Evolutionary conservation across 2,329 filamentous ascomycete genomes (phyloP), one percentile per base, ranked within the genome.

Genomic region (Cordyceps cicadae): DNA sequence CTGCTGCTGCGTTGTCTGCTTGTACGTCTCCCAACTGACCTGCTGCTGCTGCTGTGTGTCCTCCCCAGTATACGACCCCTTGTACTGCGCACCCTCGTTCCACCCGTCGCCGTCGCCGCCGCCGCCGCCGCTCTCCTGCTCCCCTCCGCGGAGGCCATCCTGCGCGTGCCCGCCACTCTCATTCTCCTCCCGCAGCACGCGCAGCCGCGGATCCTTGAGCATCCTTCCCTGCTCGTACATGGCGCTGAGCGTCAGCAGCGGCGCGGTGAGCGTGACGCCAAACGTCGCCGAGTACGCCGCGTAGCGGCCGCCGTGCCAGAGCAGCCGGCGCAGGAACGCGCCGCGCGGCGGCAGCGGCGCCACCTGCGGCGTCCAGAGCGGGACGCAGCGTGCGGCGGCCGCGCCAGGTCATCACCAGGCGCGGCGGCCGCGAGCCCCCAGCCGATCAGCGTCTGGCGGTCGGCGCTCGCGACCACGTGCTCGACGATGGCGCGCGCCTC

Each of bases 281-380:
- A 63, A 58, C 0, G 67, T 53, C 24, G 67, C 60, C 9, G 66
- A 67, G 67, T 77, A 79, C 11, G 69, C 64, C 1, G 62, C n/a
- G n/a, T 72, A 68, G 2, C 77, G 72, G 15, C 67, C 26, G 14
- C 59, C 43, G 59, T 78, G 75, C 77, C 77, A 79, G 21, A 66
- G 57, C 17, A 46, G 17, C 26, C 54, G 62, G 5, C 74, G 71
- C 0, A n/a, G 45, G 0, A 12, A 51, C 3, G 72, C 73, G 3
- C 63, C 67, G 24, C 4, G 24, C 2, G 72, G 46, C n/a, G 71
- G 34, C 9, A 73, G 72, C 58, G 72, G 66, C 43, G 74, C 54
- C 43, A 67, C 65, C 50, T 72, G 70, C 2, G 75, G 75, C 43
- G 66, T 69, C 66, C 70, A 75, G 46, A 79, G 70, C 17, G 76